These are phyloP conservation scores for Pezizomycotina sp. DNA, from an alignment of 2,329 filamentous ascomycete species.

Conservation along the genomic window DNA sequence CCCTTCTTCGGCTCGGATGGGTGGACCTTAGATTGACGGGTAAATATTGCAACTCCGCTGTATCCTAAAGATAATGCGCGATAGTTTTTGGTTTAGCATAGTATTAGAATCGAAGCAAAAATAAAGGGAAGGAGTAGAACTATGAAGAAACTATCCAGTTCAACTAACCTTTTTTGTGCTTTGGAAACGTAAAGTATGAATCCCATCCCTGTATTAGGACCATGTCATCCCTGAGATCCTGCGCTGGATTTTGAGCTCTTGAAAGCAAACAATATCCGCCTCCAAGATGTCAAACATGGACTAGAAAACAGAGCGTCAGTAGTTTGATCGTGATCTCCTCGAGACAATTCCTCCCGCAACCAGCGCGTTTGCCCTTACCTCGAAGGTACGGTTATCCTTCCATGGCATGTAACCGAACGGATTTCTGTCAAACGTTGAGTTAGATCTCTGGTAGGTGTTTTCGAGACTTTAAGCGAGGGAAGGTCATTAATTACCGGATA, in stretches of 20 bases:
- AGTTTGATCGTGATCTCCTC: background rate
- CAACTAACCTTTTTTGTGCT: slow-evolving; percentile 66
- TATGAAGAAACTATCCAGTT: background rate
- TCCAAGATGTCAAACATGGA: slow-evolving; percentile 89
- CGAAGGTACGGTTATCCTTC: slow-evolving; percentile 52
- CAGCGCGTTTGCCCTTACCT: slow-evolving; percentile 33
- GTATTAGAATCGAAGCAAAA: too few species aligned
- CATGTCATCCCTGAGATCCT: slow-evolving; percentile 88
- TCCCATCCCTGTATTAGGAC: slow-evolving; percentile 91
- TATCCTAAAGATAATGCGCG: slow-evolving; percentile 47
- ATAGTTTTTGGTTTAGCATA: slow-evolving; percentile 1
- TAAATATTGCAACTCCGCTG: slow-evolving; percentile 90
- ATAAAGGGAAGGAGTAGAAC: too few species aligned
- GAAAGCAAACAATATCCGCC: slow-evolving; percentile 84
- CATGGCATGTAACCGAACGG: slow-evolving; percentile 75
- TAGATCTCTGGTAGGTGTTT: background rate
- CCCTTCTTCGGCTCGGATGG: slow-evolving; percentile 86
- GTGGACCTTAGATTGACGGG: slow-evolving; percentile 70
- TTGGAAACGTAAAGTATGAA: slow-evolving; percentile 84
- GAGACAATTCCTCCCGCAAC: background rate
- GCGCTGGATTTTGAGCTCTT: slow-evolving; percentile 89
- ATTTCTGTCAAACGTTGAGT: slow-evolving; percentile 39
- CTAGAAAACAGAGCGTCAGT: slow-evolving; percentile 25
- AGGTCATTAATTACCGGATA: slow-evolving; percentile 41
- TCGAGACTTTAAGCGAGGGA: background rate